Evolutionary conservation across 495 filamentous ascomycete genomes (phyloP).

Genomic region (Schizothecium vesticola): DNA sequence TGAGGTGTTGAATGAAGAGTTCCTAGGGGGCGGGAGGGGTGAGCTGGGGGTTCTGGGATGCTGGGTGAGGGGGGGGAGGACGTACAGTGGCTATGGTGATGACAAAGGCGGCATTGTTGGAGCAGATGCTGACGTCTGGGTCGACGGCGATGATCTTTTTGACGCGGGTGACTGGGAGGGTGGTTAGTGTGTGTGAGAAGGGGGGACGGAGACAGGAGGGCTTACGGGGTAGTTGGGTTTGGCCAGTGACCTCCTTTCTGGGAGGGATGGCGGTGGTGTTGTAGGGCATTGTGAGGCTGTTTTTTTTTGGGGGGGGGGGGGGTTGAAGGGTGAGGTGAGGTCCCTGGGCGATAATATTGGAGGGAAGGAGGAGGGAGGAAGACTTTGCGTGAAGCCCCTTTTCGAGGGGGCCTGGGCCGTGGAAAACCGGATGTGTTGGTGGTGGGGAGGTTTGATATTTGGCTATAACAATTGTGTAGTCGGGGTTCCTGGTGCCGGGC

Average conservation of each 20-base stretch:
- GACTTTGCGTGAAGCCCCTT: neutral
- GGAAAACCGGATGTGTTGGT: neutral
- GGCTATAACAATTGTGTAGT: neutral
- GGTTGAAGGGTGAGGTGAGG: neutral
- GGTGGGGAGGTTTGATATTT: neutral
- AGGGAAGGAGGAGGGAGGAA: neutral
- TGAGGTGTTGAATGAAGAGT: constrained; percentile 92
- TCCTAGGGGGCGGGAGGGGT: constrained; percentile 51
- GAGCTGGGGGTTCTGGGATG: neutral
- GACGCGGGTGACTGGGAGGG: constrained; percentile 70
- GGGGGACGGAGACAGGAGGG: neutral
- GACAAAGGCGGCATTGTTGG: constrained; percentile 90
- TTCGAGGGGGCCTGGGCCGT: neutral
- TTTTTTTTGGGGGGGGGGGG: too few relatives aligned
- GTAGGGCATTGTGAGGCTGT: constrained; percentile 64
- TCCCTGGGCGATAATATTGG: neutral
- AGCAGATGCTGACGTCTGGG: constrained; percentile 75
- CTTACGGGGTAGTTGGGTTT: constrained; percentile 80
- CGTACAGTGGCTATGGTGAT: constrained; percentile 83
- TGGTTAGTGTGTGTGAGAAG: constrained; percentile 7
- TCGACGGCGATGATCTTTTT: constrained; percentile 91
- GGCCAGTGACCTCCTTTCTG: constrained; percentile 76
- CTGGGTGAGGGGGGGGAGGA: neutral
- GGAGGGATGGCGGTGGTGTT: constrained; percentile 79
- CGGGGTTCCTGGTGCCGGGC: neutral